Evolutionary conservation across 1,284 basidiomycete genomes (phyloP).

Genomic region (Rhodotorula mucilaginosa): DNA sequence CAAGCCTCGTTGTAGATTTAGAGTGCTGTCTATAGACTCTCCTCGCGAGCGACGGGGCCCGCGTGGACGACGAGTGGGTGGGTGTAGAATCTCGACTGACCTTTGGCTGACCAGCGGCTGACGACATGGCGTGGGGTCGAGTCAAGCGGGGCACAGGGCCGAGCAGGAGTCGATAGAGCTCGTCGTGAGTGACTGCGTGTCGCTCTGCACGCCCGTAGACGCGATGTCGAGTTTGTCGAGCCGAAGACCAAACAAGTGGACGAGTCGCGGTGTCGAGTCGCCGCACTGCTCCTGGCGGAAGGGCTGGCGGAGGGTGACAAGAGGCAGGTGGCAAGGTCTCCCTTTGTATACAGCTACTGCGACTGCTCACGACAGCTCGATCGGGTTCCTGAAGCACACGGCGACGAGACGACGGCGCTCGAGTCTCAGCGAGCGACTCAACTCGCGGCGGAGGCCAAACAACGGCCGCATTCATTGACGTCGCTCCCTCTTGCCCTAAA

Average conservation of each 20-base stretch:
- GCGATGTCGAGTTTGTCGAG: not conserved
- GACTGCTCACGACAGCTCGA: too few relatives aligned
- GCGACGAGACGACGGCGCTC: too few relatives aligned
- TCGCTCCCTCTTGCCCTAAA: too few relatives aligned
- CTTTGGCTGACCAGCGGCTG: conserved; percentile 24
- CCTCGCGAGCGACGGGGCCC: too few relatives aligned
- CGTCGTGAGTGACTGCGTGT: not conserved
- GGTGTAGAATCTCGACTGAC: conserved; percentile 33
- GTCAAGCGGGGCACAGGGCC: not conserved
- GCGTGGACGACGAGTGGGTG: not conserved
- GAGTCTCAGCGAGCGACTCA: too few relatives aligned
- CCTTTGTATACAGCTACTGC: not conserved
- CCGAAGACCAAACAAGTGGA: not conserved
- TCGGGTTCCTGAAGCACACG: too few relatives aligned
- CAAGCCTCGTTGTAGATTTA: too few relatives aligned
- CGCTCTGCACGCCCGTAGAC: not conserved
- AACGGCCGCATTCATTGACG: too few relatives aligned
- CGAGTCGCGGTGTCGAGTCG: not conserved
- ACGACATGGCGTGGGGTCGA: conserved; percentile 14
- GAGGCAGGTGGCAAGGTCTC: not conserved
- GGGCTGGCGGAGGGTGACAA: too few relatives aligned
- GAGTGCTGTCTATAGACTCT: too few relatives aligned
- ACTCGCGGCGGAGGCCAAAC: too few relatives aligned
- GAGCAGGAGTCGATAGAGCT: not conserved
- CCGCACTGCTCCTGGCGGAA: not conserved